These are phyloP conservation scores for Ustilaginoidea virens DNA, from an alignment of 2,329 filamentous ascomycete species.

Conservation along the genomic window DNA sequence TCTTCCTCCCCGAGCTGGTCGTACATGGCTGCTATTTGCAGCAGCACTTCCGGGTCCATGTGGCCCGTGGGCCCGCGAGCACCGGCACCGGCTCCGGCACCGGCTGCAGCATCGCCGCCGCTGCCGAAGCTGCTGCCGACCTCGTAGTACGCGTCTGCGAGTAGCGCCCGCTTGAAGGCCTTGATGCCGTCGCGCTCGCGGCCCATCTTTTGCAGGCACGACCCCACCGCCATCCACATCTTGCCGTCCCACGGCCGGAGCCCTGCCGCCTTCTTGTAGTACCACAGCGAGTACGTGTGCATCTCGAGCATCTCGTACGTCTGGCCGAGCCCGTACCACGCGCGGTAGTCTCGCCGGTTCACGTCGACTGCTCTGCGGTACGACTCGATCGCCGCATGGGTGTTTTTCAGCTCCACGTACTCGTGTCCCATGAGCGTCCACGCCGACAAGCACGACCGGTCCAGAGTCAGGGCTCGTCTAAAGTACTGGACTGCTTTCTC, in stretches of 20 bases:
- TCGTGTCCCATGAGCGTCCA: constrained; percentile 99
- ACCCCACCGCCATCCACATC: constrained; percentile 96
- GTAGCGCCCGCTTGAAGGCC: constrained; percentile 79
- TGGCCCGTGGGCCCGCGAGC: constrained; percentile 37
- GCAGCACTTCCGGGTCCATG: constrained; percentile 79
- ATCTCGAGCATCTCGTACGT: constrained; percentile 97
- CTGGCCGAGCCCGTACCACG: constrained; percentile 94
- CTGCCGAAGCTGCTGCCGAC: constrained; percentile 39
- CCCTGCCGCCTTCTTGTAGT: constrained; percentile 89
- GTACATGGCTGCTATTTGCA: constrained; percentile 82
- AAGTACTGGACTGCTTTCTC: constrained; percentile 99
- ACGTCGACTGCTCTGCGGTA: constrained; percentile 92
- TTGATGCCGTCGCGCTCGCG: constrained; percentile 84
- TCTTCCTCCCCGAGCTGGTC: constrained; percentile 63
- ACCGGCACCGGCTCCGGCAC: constrained; percentile 31
- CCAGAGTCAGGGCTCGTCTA: constrained; percentile 76
- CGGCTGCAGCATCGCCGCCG: constrained; percentile 27
- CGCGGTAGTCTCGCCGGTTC: constrained; percentile 89
- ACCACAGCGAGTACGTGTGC: constrained; percentile 94
- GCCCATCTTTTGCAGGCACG: constrained; percentile 80
- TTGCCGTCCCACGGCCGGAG: constrained; percentile 93
- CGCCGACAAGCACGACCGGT: constrained; percentile 79
- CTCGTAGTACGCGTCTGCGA: constrained; percentile 79
- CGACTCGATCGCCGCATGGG: constrained; percentile 91
- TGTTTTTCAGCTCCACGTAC: constrained; percentile 97